Evolutionary conservation across 306 rosid genomes (phyloP).

Genomic region (Dryas alaskensis): DNA sequence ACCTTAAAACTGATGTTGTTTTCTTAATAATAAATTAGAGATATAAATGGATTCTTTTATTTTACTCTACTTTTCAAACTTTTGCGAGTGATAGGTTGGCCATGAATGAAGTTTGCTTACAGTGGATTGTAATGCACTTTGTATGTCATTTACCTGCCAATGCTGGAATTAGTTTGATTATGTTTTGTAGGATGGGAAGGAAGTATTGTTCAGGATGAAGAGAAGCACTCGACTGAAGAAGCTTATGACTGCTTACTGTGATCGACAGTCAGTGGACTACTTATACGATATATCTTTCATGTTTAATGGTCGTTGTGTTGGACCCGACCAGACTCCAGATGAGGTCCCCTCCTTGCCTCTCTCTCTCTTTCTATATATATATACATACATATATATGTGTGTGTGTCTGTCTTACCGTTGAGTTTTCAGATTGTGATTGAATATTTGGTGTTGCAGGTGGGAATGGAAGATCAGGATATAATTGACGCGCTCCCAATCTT

Average conservation of each 20-base stretch:
- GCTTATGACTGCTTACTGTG: conserved; percentile 62
- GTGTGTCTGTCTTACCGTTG: background rate
- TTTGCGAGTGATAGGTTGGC: too few species aligned
- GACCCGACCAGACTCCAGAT: conserved; percentile 59
- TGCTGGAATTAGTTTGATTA: too few species aligned
- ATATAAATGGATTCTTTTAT: too few species aligned
- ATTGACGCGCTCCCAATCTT: conserved; percentile 46
- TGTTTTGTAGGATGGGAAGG: too few species aligned
- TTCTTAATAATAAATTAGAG: too few species aligned
- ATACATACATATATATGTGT: too few species aligned
- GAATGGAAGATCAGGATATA: conserved; percentile 63
- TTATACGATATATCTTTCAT: conserved; percentile 43
- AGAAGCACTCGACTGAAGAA: conserved; percentile 55
- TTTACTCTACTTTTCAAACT: too few species aligned
- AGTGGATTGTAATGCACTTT: too few species aligned
- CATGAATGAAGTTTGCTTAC: too few species aligned
- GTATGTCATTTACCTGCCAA: too few species aligned
- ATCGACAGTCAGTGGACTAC: conserved; percentile 46
- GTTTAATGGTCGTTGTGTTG: conserved; percentile 54
- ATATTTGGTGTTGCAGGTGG: conserved; percentile 36
- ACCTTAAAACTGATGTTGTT: too few species aligned
- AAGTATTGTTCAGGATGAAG: conserved; percentile 48
- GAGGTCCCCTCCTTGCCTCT: conserved; percentile 30
- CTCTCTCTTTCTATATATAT: too few species aligned
- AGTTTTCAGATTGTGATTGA: background rate